These are phyloP conservation scores for Aspergillus phoenicis DNA, from an alignment of 2,329 filamentous ascomycete species.

Conservation along the genomic window DNA sequence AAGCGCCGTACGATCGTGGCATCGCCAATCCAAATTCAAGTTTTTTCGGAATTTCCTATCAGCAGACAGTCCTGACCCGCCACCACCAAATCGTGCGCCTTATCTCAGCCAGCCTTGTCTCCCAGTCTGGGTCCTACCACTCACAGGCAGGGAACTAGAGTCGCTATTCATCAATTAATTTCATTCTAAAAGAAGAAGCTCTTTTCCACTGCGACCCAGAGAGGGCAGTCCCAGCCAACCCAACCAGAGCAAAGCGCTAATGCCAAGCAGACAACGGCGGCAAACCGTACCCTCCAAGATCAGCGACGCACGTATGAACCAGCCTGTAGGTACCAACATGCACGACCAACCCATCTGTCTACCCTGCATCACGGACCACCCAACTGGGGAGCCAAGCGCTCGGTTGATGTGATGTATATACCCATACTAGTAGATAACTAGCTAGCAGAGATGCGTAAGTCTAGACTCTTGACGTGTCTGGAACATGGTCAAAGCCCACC, in stretches of 20 bases:
- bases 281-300: not conserved
- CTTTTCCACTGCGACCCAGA: too few species aligned
- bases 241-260: not conserved
- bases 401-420: not conserved
- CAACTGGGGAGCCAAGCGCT: not conserved
- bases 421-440: not conserved
- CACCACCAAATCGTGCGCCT: not conserved
- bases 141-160: not conserved
- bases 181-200: not conserved
- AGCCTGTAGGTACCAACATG: not conserved
- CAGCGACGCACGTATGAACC: not conserved
- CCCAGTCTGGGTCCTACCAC: too few species aligned
- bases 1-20: not conserved
- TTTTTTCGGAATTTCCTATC: not conserved
- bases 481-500: conserved; percentile 1
- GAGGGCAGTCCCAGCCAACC: not conserved
- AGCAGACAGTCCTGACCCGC: not conserved
- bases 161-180: not conserved
- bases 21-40: not conserved
- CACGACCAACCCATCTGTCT: not conserved
- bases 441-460: not conserved
- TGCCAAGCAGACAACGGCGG: not conserved
- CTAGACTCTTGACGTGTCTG: not conserved
- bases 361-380: not conserved
- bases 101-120: not conserved